phyloP scores from a whole-genome alignment of 1,284 basidiomycete genomes.

The Prillingera fragicola region DNA sequence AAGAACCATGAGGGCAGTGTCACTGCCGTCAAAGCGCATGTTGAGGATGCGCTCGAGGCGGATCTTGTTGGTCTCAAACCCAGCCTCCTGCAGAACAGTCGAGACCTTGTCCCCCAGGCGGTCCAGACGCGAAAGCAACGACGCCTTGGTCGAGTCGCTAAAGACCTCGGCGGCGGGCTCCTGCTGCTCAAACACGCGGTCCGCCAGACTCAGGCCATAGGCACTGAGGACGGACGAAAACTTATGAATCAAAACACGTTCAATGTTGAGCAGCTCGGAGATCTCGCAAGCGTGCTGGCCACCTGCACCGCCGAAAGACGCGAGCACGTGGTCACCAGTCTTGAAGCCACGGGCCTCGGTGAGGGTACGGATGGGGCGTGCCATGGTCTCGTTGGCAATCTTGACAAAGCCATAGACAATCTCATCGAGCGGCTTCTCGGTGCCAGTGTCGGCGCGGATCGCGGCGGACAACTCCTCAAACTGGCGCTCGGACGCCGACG shows the following conservation, averaged over 20 bases:
- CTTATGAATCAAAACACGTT: conserved; percentile 75
- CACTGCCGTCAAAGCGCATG: conserved; percentile 75
- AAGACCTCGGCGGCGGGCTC: conserved; percentile 69
- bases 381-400: conserved; percentile 92
- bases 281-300: conserved; percentile 90
- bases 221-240: conserved; percentile 84
- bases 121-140: conserved; percentile 62
- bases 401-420: conserved; percentile 75
- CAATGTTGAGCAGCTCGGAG: conserved; percentile 65
- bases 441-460: conserved; percentile 62
- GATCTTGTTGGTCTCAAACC: conserved; percentile 67
- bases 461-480: conserved; percentile 63
- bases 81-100: conserved; percentile 65
- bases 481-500: conserved; percentile 57
- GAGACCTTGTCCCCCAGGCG: conserved; percentile 61
- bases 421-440: conserved; percentile 67
- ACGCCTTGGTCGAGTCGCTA: conserved; percentile 52
- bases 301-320: conserved; percentile 85
- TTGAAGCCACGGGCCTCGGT: conserved; percentile 87
- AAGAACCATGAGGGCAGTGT: conserved; percentile 79
- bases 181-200: conserved; percentile 77
- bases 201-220: conserved; percentile 81
- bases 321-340: conserved; percentile 73
- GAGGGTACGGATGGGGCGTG: conserved; percentile 80
- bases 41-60: conserved; percentile 76